Evolutionary conservation across 768 basidiomycete genomes (phyloP).

Genomic region (Tulasnella sp.): DNA sequence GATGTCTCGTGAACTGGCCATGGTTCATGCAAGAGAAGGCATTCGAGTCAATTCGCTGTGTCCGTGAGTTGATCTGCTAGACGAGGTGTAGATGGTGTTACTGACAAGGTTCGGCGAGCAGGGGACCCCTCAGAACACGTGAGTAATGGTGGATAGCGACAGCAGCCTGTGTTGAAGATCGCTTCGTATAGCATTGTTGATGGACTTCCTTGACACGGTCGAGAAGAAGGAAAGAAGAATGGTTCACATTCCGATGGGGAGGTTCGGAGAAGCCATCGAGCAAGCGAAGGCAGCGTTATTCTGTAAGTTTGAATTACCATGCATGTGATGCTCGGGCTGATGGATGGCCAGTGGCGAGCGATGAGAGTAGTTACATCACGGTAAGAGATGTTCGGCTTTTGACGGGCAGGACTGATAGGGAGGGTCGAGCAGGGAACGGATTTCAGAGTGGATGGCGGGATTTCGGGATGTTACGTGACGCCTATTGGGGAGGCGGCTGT

Average conservation of each 20-base stretch:
- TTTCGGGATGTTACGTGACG: slow-evolving; percentile 87
- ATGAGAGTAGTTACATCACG: slow-evolving; percentile 93
- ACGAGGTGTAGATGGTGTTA: not conserved
- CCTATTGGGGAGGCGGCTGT: slow-evolving; percentile 64
- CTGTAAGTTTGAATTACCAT: slow-evolving; percentile 46
- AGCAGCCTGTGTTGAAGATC: not conserved
- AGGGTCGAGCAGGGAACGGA: slow-evolving; percentile 54
- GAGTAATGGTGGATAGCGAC: slow-evolving; percentile 28
- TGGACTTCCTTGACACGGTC: slow-evolving; percentile 94
- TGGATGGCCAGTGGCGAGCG: slow-evolving; percentile 71
- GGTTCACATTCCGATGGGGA: slow-evolving; percentile 88
- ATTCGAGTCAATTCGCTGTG: slow-evolving; percentile 93
- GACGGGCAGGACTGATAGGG: not conserved
- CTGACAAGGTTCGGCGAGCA: slow-evolving; percentile 26
- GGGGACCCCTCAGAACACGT: slow-evolving; percentile 93
- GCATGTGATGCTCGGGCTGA: too few species aligned
- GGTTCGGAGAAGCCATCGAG: slow-evolving; percentile 95
- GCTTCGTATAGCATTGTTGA: slow-evolving; percentile 61
- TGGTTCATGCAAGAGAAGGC: slow-evolving; percentile 95
- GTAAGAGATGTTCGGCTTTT: slow-evolving; percentile 34
- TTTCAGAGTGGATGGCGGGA: slow-evolving; percentile 91
- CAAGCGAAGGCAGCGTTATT: slow-evolving; percentile 88
- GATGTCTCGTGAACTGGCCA: slow-evolving; percentile 94
- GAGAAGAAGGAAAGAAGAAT: slow-evolving; percentile 89
- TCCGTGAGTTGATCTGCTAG: slow-evolving; percentile 51